Percentiles rank a stretch among this genome's conserved stretches.
phyloP scores from a whole-genome alignment of 2,329 filamentous ascomycete species.

The Stemphylium beticola region DNA sequence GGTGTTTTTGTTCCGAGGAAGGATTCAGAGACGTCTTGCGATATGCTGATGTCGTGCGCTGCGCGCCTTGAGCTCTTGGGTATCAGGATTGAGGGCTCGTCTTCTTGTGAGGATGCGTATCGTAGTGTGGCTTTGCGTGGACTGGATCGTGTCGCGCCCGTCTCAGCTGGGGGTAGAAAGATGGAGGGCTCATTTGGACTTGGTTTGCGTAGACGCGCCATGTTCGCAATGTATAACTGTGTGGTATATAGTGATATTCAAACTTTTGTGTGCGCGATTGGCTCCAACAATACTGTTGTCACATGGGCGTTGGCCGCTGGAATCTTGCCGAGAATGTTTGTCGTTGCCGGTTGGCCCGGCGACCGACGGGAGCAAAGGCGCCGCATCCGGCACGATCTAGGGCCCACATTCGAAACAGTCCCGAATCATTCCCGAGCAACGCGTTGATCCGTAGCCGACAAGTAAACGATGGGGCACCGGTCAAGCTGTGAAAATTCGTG shows the following conservation, averaged over 20 bases:
- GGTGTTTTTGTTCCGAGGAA: constrained; percentile 31
- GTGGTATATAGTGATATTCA: constrained; percentile 3
- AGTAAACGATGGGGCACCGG: no score
- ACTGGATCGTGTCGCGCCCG: constrained; percentile 31
- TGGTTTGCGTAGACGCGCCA: constrained; percentile 47
- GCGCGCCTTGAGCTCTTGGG: constrained; percentile 37
- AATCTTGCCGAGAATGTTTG: constrained; percentile 12
- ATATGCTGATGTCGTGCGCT: constrained; percentile 29
- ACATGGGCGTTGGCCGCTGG: constrained; percentile 11
- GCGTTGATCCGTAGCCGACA: no score
- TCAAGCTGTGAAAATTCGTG: no score
- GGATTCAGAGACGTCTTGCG: constrained; percentile 30
- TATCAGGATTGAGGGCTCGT: constrained; percentile 29
- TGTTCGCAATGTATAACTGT: constrained; percentile 15
- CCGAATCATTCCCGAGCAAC: not conserved
- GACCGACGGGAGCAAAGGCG: constrained; percentile 5
- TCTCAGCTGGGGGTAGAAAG: constrained; percentile 22
- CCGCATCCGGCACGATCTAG: not conserved
- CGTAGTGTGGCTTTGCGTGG: constrained; percentile 33
- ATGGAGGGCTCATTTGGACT: constrained; percentile 33
- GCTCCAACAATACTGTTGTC: constrained; percentile 8
- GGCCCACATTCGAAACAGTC: not conserved
- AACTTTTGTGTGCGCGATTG: constrained; percentile 5
- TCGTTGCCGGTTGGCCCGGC: constrained; percentile 16
- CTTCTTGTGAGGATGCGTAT: constrained; percentile 22